Evolutionary conservation across 2,329 filamentous ascomycete species (phyloP).

Genomic region (Aspergillus oerlinghausenensis): DNA sequence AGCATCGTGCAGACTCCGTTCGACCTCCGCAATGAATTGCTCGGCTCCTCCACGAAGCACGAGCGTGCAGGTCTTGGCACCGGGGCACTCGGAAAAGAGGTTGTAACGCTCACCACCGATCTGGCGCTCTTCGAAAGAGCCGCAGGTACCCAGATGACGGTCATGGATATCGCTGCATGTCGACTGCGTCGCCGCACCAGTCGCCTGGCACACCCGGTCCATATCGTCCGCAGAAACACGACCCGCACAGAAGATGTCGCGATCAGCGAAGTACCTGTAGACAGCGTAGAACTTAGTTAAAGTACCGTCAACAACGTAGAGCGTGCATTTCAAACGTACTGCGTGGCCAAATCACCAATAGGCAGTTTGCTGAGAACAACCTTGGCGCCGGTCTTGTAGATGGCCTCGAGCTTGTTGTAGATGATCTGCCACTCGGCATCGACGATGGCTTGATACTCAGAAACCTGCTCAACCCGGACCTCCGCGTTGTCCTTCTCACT

Average conservation of each 20-base stretch:
- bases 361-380: slow-evolving; percentile 95
- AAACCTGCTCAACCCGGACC: slow-evolving; percentile 95
- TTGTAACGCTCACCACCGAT: slow-evolving; percentile 98
- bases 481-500: slow-evolving; percentile 99
- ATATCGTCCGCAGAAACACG: slow-evolving; percentile 88
- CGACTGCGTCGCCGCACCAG: slow-evolving; percentile 85
- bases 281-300: slow-evolving; percentile 1
- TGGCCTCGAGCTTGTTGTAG: slow-evolving; percentile 96
- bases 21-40: slow-evolving; percentile 98
- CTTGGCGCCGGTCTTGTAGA: slow-evolving; percentile 92
- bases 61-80: slow-evolving; percentile 93
- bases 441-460: slow-evolving; percentile 98
- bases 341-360: slow-evolving; percentile 94
- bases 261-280: slow-evolving; percentile 78
- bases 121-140: slow-evolving; percentile 87
- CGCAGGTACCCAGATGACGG: slow-evolving; percentile 87
- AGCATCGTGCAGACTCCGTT: slow-evolving; percentile 94
- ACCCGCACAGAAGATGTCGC: slow-evolving; percentile 96
- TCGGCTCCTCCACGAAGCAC: slow-evolving; percentile 93
- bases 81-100: slow-evolving; percentile 94
- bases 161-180: slow-evolving; percentile 92
- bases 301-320: background rate
- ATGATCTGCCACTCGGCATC: slow-evolving; percentile 99
- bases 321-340: slow-evolving; percentile 46
- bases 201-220: slow-evolving; percentile 92